Percentiles rank a stretch among this genome's conserved stretches.
Evolutionary conservation across 2,329 filamentous ascomycete genomes (phyloP).

Genomic region (Fusarium bulbicola): DNA sequence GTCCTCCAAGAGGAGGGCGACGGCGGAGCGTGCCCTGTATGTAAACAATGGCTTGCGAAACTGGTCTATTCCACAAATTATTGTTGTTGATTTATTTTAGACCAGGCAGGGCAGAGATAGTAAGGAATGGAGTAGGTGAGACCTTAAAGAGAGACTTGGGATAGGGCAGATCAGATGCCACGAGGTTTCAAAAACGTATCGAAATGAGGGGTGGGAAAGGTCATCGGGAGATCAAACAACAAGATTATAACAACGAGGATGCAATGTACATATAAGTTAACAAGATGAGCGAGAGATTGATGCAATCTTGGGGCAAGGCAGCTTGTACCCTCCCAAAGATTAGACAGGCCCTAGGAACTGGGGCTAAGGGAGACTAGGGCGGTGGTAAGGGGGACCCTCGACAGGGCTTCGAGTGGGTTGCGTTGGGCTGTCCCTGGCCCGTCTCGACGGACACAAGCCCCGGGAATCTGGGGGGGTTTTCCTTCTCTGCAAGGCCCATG

Average conservation of each 20-base stretch:
- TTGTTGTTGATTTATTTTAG: conserved; percentile 7
- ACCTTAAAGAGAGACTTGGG: conserved; percentile 14
- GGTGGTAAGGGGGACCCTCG: conserved; percentile 42
- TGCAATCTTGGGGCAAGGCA: conserved; percentile 44
- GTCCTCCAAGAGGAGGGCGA: conserved; percentile 42
- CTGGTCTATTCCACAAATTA: conserved; percentile 34
- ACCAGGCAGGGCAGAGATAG: not conserved
- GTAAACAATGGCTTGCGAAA: conserved; percentile 24
- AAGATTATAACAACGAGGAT: conserved; percentile 31
- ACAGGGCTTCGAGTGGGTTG: conserved; percentile 38
- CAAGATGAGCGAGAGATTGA: conserved; percentile 42
- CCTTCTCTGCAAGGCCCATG: conserved; percentile 31
- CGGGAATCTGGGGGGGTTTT: conserved; percentile 42
- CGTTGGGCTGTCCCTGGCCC: conserved; percentile 33
- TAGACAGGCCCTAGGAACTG: conserved; percentile 41
- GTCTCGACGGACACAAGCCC: conserved; percentile 42
- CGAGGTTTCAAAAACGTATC: conserved; percentile 29
- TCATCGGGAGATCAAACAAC: conserved; percentile 20
- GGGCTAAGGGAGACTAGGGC: conserved; percentile 41
- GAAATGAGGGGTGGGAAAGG: conserved; percentile 25
- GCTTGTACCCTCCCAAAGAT: conserved; percentile 41
- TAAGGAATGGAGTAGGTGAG: conserved; percentile 15
- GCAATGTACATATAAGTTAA: conserved; percentile 39
- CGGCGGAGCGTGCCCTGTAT: conserved; percentile 44
- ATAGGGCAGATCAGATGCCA: conserved; percentile 6